These are phyloP conservation scores for Leucocoprinus leucothites DNA, from an alignment of 768 basidiomycete genomes.

Conservation along the genomic window DNA sequence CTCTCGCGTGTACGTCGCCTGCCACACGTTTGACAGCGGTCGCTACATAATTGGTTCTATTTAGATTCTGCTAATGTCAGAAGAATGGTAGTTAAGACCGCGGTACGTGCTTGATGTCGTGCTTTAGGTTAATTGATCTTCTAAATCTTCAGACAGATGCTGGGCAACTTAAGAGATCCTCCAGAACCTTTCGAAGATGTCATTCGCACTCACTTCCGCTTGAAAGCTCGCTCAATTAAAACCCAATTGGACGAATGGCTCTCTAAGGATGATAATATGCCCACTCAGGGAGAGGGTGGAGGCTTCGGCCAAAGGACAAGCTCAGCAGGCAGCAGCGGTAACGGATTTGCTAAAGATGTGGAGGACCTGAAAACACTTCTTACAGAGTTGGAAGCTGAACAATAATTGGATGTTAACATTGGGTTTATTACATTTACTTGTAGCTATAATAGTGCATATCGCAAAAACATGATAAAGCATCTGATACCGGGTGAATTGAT, in stretches of 20 bases:
- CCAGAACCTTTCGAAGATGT: slow-evolving; percentile 86
- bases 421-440: neutral
- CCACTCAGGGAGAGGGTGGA: slow-evolving; percentile 55
- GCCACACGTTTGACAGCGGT: slow-evolving; percentile 1
- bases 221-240: slow-evolving; percentile 71
- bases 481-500: neutral
- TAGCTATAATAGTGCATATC: slow-evolving; percentile 6
- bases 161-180: slow-evolving; percentile 76
- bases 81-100: slow-evolving; percentile 87
- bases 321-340: slow-evolving; percentile 40
- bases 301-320: slow-evolving; percentile 23
- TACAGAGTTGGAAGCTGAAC: slow-evolving; percentile 35
- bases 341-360: slow-evolving; percentile 66
- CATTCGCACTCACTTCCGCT: slow-evolving; percentile 85
- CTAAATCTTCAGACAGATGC: slow-evolving; percentile 52
- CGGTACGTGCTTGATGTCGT: slow-evolving; percentile 42
- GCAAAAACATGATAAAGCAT: slow-evolving; percentile 8
- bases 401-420: neutral
- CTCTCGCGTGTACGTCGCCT: slow-evolving; percentile 64
- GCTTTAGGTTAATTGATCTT: neutral
- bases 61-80: slow-evolving; percentile 90
- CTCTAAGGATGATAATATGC: slow-evolving; percentile 66
- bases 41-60: neutral
- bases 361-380: slow-evolving; percentile 66
- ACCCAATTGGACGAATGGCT: slow-evolving; percentile 82